Evolutionary conservation across 306 rosid species (phyloP).

Genomic region (Argentina anserina): DNA sequence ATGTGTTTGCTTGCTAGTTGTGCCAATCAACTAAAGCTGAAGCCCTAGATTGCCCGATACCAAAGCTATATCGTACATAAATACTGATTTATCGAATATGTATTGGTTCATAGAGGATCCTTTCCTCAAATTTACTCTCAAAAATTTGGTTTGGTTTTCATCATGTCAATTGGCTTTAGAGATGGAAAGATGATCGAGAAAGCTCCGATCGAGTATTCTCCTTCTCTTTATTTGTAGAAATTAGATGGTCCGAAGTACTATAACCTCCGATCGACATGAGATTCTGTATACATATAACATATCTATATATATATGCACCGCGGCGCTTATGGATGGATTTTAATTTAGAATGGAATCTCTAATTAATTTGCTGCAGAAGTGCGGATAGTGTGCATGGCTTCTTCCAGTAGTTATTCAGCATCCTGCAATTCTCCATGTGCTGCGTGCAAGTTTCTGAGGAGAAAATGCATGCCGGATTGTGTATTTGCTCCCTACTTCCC

Average conservation of each 20-base stretch:
- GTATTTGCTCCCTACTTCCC: conserved; percentile 82
- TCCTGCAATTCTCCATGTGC: conserved; percentile 73
- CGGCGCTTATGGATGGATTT: background rate
- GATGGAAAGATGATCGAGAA: background rate
- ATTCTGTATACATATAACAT: no score
- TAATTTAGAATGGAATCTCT: background rate
- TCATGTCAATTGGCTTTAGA: background rate
- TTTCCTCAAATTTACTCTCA: background rate
- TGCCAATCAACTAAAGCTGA: background rate
- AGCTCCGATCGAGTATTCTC: background rate
- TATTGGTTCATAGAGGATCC: background rate
- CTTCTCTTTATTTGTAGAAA: background rate
- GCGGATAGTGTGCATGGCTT: conserved; percentile 26
- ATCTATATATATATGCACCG: background rate
- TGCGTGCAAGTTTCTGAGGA: conserved; percentile 80
- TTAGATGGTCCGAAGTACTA: background rate
- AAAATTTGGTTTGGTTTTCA: background rate
- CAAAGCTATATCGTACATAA: background rate
- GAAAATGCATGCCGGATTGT: conserved; percentile 81
- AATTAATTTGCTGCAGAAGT: background rate
- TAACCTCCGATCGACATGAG: background rate
- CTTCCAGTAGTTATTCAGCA: conserved; percentile 51
- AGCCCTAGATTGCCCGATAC: background rate
- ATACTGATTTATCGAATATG: background rate
- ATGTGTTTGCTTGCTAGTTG: background rate